A percentile compares a stretch with the other conserved stretches of the same genome.
phyloP scores from a whole-genome alignment of 2,329 filamentous ascomycete genomes.

The Colletotrichum navitas region DNA sequence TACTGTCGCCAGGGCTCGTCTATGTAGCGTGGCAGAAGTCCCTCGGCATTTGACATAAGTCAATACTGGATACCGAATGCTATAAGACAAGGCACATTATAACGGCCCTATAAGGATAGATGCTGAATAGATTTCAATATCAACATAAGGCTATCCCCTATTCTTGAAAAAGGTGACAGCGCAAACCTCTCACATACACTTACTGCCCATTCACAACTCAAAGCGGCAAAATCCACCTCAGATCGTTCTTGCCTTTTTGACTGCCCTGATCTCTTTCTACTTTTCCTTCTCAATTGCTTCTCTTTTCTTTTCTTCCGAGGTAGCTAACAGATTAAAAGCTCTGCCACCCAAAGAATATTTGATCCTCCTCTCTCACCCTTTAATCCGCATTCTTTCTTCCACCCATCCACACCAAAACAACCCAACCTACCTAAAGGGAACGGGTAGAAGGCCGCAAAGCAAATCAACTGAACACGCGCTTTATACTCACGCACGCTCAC shows the following conservation, averaged over 20 bases:
- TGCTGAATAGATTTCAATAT: too few relatives aligned
- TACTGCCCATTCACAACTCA: background rate
- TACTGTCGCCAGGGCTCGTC: background rate
- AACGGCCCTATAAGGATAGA: background rate
- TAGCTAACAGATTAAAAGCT: too few relatives aligned
- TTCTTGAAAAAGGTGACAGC: background rate
- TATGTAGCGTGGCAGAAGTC: background rate
- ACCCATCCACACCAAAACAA: background rate
- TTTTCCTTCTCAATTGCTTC: background rate
- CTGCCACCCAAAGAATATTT: background rate
- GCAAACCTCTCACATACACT: too few relatives aligned
- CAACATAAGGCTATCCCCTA: background rate
- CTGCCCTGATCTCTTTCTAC: background rate
- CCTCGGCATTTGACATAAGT: background rate
- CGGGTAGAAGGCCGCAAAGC: background rate
- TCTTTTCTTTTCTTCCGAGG: too few relatives aligned
- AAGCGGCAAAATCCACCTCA: background rate
- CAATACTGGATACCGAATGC: too few relatives aligned
- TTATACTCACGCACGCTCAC: background rate
- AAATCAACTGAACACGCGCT: background rate
- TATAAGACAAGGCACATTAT: background rate
- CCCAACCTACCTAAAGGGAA: background rate
- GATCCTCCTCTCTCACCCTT: background rate
- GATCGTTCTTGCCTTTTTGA: background rate
- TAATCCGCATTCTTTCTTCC: background rate